phyloP scores from a whole-genome alignment of 176 grass and related monocot species.

The Elymus sibiricus region DNA sequence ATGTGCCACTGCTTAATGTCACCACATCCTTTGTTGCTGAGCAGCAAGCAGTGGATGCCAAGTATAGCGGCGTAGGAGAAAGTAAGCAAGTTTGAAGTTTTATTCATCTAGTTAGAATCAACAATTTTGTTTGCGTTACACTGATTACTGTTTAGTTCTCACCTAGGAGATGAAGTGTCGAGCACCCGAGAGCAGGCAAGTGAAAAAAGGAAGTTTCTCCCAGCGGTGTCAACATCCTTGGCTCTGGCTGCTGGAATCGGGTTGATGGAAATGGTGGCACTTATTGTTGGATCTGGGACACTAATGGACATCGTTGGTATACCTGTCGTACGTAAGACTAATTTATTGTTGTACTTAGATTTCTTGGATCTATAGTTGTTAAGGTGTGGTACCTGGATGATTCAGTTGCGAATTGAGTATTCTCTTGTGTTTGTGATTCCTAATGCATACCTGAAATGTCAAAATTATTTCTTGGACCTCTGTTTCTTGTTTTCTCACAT shows the following conservation, averaged over 20 bases:
- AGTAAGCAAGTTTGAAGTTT: constrained; percentile 15
- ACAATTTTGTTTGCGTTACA: not conserved
- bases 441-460: not conserved
- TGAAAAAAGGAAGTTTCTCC: constrained; percentile 63
- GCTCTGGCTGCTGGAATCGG: constrained; percentile 75
- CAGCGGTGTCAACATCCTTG: constrained; percentile 79
- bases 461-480: not conserved
- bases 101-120: not conserved
- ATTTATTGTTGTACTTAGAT: not conserved
- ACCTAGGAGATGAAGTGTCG: constrained; percentile 32
- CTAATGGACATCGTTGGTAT: constrained; percentile 81
- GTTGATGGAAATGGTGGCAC: constrained; percentile 49
- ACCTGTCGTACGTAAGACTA: constrained; percentile 68
- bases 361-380: not conserved
- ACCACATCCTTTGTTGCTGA: constrained; percentile 96
- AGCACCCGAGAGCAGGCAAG: not conserved
- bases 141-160: constrained; percentile 25
- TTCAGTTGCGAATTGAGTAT: not conserved
- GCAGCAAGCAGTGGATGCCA: constrained; percentile 51
- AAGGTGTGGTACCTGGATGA: not conserved
- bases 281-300: constrained; percentile 55
- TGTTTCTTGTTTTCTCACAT: not conserved
- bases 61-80: not conserved
- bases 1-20: constrained; percentile 84
- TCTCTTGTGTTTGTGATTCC: not conserved